A percentile compares a stretch with the other conserved stretches of the same genome.
phyloP scores from a whole-genome alignment of 1,284 basidiomycete genomes.

The Irpex lacteus region DNA sequence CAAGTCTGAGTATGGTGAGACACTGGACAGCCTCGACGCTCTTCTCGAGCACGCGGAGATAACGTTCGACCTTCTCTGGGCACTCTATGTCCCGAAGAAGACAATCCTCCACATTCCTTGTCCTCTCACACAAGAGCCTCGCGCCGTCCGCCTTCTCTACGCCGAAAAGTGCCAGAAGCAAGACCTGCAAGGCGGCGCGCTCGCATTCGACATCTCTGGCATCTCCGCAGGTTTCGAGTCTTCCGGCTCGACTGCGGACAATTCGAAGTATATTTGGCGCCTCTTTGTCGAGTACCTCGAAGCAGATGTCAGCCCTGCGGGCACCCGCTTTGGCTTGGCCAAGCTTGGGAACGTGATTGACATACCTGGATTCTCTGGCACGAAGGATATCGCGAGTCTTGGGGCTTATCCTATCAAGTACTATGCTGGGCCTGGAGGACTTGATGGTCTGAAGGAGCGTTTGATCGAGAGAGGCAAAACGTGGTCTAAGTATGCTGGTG shows the following conservation, averaged over 20 bases:
- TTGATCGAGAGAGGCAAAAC: slow-evolving; percentile 48
- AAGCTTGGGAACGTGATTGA: slow-evolving; percentile 40
- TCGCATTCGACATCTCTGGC: slow-evolving; percentile 24
- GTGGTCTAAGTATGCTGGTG: slow-evolving; percentile 47
- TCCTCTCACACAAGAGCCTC: slow-evolving; percentile 49
- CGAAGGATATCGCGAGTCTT: slow-evolving; percentile 46
- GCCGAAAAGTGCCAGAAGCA: slow-evolving; percentile 33
- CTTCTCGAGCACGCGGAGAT: slow-evolving; percentile 53
- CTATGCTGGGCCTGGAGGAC: slow-evolving; percentile 38
- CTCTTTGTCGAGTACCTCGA: slow-evolving; percentile 31
- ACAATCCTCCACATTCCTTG: slow-evolving; percentile 49
- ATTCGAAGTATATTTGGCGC: slow-evolving; percentile 27
- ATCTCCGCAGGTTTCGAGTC: slow-evolving; percentile 19
- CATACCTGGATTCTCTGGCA: slow-evolving; percentile 40
- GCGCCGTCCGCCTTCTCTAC: slow-evolving; percentile 44
- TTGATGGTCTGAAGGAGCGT: slow-evolving; percentile 35
- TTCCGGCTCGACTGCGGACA: slow-evolving; percentile 16
- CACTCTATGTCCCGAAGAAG: slow-evolving; percentile 50
- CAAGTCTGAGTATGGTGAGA: slow-evolving; percentile 43
- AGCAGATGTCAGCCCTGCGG: slow-evolving; percentile 24
- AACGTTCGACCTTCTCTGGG: slow-evolving; percentile 55
- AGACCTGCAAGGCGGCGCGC: slow-evolving; percentile 16
- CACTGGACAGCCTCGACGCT: slow-evolving; percentile 42
- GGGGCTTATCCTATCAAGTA: slow-evolving; percentile 52
- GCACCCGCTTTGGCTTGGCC: slow-evolving; percentile 32